These are phyloP conservation scores for Ceriops tagal DNA, from an alignment of 345 rosid genomes.

Conservation along the genomic window DNA sequence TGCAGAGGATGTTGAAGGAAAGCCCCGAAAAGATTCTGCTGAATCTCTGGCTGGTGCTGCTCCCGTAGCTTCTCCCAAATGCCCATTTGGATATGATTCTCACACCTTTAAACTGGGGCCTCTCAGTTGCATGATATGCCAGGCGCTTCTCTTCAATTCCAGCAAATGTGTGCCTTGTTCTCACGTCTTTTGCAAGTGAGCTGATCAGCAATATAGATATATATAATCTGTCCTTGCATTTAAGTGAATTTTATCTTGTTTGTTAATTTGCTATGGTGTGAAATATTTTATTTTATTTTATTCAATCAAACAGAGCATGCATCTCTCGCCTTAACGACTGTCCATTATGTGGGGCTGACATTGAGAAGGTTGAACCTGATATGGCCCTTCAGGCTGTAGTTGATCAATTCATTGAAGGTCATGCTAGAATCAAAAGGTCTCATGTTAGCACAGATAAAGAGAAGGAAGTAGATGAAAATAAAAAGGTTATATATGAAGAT, in stretches of 20 bases:
- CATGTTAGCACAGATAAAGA: constrained; percentile 42
- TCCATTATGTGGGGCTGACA: constrained; percentile 94
- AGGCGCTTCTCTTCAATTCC: constrained; percentile 71
- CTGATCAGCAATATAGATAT: background rate
- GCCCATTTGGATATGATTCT: constrained; percentile 93
- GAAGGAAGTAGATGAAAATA: constrained; percentile 40
- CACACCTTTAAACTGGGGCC: constrained; percentile 93
- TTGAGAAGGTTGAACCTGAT: constrained; percentile 73
- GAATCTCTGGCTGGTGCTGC: constrained; percentile 6
- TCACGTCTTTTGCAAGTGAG: constrained; percentile 89
- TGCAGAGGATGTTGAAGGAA: constrained; percentile 27
- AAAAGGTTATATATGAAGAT: constrained; percentile 75
- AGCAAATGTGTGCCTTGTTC: constrained; percentile 89
- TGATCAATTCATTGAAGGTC: constrained; percentile 89
- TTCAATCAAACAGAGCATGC: constrained; percentile 48
- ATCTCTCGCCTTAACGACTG: constrained; percentile 80
- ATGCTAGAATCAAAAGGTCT: constrained; percentile 90
- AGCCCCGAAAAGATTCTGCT: constrained; percentile 33
- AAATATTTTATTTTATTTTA: background rate
- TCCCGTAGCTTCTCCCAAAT: constrained; percentile 46
- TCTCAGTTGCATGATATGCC: constrained; percentile 87
- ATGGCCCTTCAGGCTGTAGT: constrained; percentile 66
- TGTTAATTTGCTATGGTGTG: background rate
- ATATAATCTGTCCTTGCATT: too few relatives aligned
- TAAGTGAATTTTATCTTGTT: background rate